A percentile compares a stretch with the other conserved stretches of the same genome.
Conservation (phyloP, 2,329 filamentous ascomycete species). For the Pseudodiploospora longispora region DNA sequence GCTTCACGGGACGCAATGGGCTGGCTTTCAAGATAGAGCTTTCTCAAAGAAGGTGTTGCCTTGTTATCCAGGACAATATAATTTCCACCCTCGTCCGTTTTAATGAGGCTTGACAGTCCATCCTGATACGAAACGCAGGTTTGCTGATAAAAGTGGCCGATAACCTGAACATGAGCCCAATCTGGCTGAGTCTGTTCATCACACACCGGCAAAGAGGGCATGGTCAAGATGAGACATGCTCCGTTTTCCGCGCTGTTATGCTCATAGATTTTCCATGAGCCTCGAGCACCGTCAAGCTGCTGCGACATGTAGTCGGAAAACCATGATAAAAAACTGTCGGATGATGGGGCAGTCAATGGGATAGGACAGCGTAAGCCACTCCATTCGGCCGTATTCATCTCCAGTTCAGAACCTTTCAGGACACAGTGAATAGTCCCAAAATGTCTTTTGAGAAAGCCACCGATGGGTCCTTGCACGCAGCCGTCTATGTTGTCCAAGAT, state of each 20-base stretch:
- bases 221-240: constrained; percentile 5
- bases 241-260: constrained; percentile 4
- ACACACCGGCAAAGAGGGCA: constrained; percentile 4
- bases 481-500: constrained; percentile 11
- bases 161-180: constrained; percentile 10
- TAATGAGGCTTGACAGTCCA: constrained; percentile 12
- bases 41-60: constrained; percentile 12
- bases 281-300: constrained; percentile 9
- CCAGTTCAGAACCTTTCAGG: constrained; percentile 6
- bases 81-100: constrained; percentile 15
- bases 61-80: constrained; percentile 9
- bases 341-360: constrained; percentile 8
- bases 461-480: constrained; percentile 13
- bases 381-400: constrained; percentile 4
- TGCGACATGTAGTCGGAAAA: constrained; percentile 9
- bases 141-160: constrained; percentile 9
- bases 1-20: constrained; percentile 17
- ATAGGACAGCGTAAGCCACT: constrained; percentile 6
- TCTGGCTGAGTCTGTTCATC: constrained; percentile 1
- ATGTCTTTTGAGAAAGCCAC: constrained; percentile 10
- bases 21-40: constrained; percentile 21
- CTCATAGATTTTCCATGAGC: constrained; percentile 8
- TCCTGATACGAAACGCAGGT: constrained; percentile 9
- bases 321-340: constrained; percentile 12
- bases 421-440: constrained; percentile 10